phyloP scores from a whole-genome alignment of 495 filamentous ascomycete genomes.

The Trichoderma orchidacearum region DNA sequence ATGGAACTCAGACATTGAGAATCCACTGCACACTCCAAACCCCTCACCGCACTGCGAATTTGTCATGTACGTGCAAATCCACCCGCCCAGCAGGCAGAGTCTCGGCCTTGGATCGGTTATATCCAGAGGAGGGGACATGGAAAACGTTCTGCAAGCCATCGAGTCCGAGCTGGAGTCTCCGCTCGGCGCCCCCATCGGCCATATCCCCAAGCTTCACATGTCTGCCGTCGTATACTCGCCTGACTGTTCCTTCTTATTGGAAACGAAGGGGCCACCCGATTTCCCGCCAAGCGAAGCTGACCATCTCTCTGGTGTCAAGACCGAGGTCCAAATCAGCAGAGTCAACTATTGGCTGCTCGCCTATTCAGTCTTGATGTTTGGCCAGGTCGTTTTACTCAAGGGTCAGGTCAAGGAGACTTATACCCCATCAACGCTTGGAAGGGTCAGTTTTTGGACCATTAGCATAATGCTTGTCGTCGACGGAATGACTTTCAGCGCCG shows the following conservation, averaged over 20 bases:
- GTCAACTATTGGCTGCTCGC: constrained; percentile 54
- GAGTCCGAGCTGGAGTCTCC: constrained; percentile 80
- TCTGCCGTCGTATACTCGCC: constrained; percentile 84
- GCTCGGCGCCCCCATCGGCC: constrained; percentile 59
- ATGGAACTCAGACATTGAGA: constrained; percentile 47
- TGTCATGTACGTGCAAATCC: constrained; percentile 75
- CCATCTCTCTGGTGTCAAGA: constrained; percentile 66
- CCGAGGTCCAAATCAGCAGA: constrained; percentile 55
- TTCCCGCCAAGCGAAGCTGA: constrained; percentile 47
- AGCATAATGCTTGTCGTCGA: constrained; percentile 80
- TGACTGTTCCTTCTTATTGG: constrained; percentile 84
- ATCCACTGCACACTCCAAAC: constrained; percentile 40
- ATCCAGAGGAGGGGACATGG: constrained; percentile 16
- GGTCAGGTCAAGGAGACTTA: constrained; percentile 81
- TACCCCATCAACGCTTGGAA: constrained; percentile 85
- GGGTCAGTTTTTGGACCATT: constrained; percentile 81
- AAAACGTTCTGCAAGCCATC: constrained; percentile 44
- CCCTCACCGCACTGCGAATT: constrained; percentile 73
- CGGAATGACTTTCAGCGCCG: constrained; percentile 45
- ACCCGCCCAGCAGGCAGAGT: constrained; percentile 37
- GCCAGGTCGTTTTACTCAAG: constrained; percentile 62
- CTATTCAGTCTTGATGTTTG: constrained; percentile 48
- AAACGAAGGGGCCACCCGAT: constrained; percentile 69
- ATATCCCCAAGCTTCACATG: constrained; percentile 59
- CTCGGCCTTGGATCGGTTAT: constrained; percentile 15